Evolutionary conservation across 2,329 filamentous ascomycete genomes (phyloP), one percentile per base, ranked within the genome.

Genomic region (Fusarium tjaetaba): DNA sequence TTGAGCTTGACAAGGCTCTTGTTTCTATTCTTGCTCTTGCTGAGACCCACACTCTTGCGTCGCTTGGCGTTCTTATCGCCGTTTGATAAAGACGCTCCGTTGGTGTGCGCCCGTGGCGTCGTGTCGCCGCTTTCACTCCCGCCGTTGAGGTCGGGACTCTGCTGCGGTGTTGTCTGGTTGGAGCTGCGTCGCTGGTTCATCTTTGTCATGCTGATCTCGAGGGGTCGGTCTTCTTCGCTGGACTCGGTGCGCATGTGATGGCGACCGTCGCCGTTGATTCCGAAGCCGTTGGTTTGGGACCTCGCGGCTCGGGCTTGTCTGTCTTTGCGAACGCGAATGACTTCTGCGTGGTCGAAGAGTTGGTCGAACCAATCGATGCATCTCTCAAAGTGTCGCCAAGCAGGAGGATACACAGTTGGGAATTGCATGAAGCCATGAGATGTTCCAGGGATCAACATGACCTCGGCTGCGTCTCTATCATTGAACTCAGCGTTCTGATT

Each of bases 401-500:
- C 95, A 14, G 96, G 94, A 0, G 95, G 95, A 76, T 97, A 99
- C 7, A 98, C 86, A 2, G 90, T 87, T 0, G 94, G 94, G 79
- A 99, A 97, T 79, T 98, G 95, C 76, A 98, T 84, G 82, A 99
- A 99, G 2, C 96, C 96, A 78, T 99, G 96, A 8, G 92, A 95
- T 55, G 97, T 94, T 0, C 96, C 95, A 0, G 95, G 95, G 9
- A 99, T 91, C 30, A 98, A 86, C 24, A 91, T 89, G 4, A 98
- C 93, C 78, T 98, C 94, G 14, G 89, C 38, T 82, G 84, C 41
- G 84, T 82, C 82, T 16, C 75, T 78, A 18, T 84, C 83, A 43
- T 88, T 84, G 28, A 83, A 80, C 42, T 86, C 80, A 18, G 78
- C 20, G 6, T 28, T 82, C 26, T 56, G 48, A 8, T 51, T n/a